Base-by-base conservation (phyloP, 78 protist genomes). In the Dictyostelium capitatum region DNA sequence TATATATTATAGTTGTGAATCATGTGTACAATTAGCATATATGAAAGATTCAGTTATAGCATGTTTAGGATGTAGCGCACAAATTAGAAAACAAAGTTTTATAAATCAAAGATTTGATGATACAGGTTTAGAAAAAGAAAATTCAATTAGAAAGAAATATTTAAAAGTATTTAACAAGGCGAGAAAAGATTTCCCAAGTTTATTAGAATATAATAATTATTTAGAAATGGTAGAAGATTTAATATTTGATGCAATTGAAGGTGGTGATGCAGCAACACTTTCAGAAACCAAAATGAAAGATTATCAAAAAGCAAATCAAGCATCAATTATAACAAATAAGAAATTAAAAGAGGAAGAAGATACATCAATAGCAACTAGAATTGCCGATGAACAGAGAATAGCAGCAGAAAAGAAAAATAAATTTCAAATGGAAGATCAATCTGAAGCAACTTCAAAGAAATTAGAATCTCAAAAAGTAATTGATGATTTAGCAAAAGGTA, bases 401-500 rank as follows among this genome's bases (percentile, higher is more conserved):
- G 6, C 28, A 0, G 23, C 17, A 2, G 92, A 85, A 46, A 85
- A 75, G 15, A 72, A 83, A 65, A 85, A 74, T 20, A 41, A 41
- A 23, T 85, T 41, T 46, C 12, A 20, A 25, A 28, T 28, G 6
- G 73, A 85, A n/a, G 92, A 85, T 85, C 83, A 74, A 75, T 5
- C 46, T 15, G 92, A 85, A 59, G 15, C 30, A 37, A 28, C 23
- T 5, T 14, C 56, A 7, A 85, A 75, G 47, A n/a, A 28, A 12
- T 15, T 57, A 25, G 92, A 51, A 14, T 74, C 28, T 10, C 25
- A 50, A 59, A 85, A 85, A 53, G 50, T 62, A 23, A 85, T 85
- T 74, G 79, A 85, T 47, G 92, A 85, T 75, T 74, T 85, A 50
- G 92, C 92, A 46, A 79, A 85, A 30, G 92, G 92, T 57, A 85